Evolutionary conservation across 2,329 filamentous ascomycete species (phyloP), one percentile per base, ranked within the genome.

Genomic region (Eurotiales sp.): DNA sequence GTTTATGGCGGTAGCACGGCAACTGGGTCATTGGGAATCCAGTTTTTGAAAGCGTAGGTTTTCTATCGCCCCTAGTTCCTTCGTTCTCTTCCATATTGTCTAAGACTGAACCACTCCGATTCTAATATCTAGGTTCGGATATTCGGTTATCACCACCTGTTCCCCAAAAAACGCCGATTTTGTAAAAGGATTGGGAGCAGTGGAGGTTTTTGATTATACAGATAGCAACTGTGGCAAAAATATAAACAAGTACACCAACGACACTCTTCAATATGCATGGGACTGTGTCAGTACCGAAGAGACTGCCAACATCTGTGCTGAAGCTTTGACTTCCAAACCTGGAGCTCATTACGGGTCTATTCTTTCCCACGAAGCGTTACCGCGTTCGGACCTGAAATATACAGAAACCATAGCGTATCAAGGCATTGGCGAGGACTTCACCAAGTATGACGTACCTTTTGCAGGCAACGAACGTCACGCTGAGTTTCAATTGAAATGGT

Each of bases 1-100:
- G 68, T 74, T 27, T 73, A 74, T 50, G 71, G 71, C 4, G 71
- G 69, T 1, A 67, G 63, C 4, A 69, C 68, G 3, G 69, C 69
- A 3, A 71, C 66, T 4, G 70, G 70, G 1, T 62, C 62, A 2
- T 45, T 72, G 36, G 71, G 62, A 0, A 72, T 73, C 15, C 71
- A 74, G 47, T 70, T 68, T 53, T 69, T 68, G 30, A 72, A 71
- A 55, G 36, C 71, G 52, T 71, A 58, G 36, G 67, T n/a, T n/a
- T n/a, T n/a, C n/a, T n/a, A n/a, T n/a, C n/a, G n/a, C n/a, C n/a
- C n/a, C n/a, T n/a, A n/a, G n/a, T n/a, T n/a, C n/a, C n/a, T n/a
- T n/a, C n/a, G n/a, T n/a, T n/a, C n/a, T n/a, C n/a, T n/a, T n/a
- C n/a, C n/a, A n/a, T n/a, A n/a, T n/a, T n/a, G n/a, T n/a, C n/a